These are phyloP conservation scores for Vickermania ingenoplastis DNA, from an alignment of 208 protist genomes.

Conservation along the genomic window DNA sequence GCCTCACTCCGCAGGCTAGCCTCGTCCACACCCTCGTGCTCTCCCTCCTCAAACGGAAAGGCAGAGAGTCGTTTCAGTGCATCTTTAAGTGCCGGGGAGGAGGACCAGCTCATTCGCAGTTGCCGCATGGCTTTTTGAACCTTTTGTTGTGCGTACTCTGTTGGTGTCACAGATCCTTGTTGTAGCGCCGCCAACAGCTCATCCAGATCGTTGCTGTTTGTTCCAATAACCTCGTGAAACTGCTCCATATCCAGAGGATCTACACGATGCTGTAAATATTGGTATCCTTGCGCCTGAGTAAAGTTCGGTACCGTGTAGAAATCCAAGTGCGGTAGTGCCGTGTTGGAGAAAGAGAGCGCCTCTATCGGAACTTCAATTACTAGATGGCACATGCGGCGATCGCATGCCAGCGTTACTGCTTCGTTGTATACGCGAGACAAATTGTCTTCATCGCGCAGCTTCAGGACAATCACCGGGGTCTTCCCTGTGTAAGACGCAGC, in stretches of 20 bases:
- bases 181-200: constrained; percentile 70
- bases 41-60: constrained; percentile 63
- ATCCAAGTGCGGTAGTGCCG: constrained; percentile 61
- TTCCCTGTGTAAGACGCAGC: constrained; percentile 39
- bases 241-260: constrained; percentile 54
- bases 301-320: constrained; percentile 80
- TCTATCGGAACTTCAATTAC: constrained; percentile 76
- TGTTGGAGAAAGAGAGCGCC: constrained; percentile 57
- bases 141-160: constrained; percentile 65
- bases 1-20: constrained; percentile 40
- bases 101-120: constrained; percentile 54
- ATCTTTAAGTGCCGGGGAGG: constrained; percentile 21
- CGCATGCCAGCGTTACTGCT: constrained; percentile 41
- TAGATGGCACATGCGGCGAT: constrained; percentile 64
- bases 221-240: constrained; percentile 62
- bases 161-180: constrained; percentile 40
- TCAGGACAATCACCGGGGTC: constrained; percentile 45
- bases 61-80: constrained; percentile 49
- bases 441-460: constrained; percentile 51
- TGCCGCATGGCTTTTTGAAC: constrained; percentile 76
- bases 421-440: constrained; percentile 54
- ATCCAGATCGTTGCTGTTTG: constrained; percentile 81
- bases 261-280: constrained; percentile 60
- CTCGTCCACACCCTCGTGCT: constrained; percentile 56
- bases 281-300: constrained; percentile 44